Evolutionary conservation across 2,329 filamentous ascomycete species (phyloP).

Genomic region (Dactylellina sp.): DNA sequence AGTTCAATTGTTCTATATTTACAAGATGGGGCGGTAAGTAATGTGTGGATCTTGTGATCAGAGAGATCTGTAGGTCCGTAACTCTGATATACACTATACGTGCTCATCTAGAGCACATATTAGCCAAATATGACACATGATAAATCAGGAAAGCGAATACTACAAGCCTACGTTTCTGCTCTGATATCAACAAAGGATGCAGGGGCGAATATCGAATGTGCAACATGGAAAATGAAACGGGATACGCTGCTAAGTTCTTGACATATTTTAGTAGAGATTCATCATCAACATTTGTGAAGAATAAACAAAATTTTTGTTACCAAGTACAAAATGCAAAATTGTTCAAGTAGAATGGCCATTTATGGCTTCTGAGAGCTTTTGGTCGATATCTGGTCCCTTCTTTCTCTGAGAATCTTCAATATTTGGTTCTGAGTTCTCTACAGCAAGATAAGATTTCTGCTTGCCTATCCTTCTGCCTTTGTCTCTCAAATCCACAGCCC

Average conservation of each 20-base stretch:
- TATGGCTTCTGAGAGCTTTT: conserved; percentile 1
- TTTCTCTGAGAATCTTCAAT: not conserved
- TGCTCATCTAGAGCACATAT: not conserved
- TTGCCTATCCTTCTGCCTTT: too few species aligned
- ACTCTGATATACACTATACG: not conserved
- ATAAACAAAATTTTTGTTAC: too few species aligned
- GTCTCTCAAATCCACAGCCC: too few species aligned
- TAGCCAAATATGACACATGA: not conserved
- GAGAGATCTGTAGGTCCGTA: not conserved
- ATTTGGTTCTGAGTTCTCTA: conserved; percentile 5
- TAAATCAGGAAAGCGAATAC: too few species aligned
- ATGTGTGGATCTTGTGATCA: not conserved
- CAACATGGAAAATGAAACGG: too few species aligned
- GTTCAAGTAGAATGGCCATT: conserved; percentile 1
- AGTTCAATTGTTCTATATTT: not conserved
- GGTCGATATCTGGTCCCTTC: not conserved
- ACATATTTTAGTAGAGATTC: too few species aligned
- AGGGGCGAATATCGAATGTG: too few species aligned
- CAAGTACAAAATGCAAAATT: too few species aligned
- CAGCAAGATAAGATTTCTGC: not conserved
- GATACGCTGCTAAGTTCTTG: too few species aligned
- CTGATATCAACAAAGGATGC: too few species aligned
- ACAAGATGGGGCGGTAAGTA: not conserved
- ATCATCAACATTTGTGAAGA: too few species aligned
- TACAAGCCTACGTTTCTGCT: too few species aligned